Base-by-base conservation (phyloP, 345 rosid species). In the Hirschfeldia incana region DNA sequence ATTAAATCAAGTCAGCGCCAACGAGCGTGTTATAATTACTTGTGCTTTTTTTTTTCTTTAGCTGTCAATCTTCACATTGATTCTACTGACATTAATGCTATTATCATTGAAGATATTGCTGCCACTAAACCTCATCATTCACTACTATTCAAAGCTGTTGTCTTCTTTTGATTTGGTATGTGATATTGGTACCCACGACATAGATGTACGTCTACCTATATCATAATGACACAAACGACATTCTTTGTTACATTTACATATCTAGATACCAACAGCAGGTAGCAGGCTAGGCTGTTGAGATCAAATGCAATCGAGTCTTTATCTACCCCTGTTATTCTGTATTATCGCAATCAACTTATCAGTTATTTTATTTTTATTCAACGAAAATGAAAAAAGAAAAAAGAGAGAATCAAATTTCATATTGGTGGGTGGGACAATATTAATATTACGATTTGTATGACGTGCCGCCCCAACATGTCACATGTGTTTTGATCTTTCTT, bases 401-500 rank as follows among this genome's bases (percentile, higher is more conserved):
- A 59, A 60, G 62, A 69, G 8, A 32, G 61, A 59, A 67, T 67
- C 15, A 68, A 68, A 67, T 3, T 49, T 16, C 58, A 66, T 7
- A 39, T 11, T 28, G 44, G 73, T 30, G 69, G 69, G 15, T 46
- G 53, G 53, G 53, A 46, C 13, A 46, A 70, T 36, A 12, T 21
- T 44, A 12, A 32, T 10, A 29, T 21, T 36, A 12, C 26, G 37
- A 67, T 37, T 65, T 37, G 67, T 17, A 66, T 55, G 76, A 78
- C 62, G 8, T 65, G 60, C 72, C 60, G 71, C 5, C 8, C 72
- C 65, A 66, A 78, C 77, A 78, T 66, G 34, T 72, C 77, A 66
- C 81, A 78, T 72, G 77, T 66, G 70, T 51, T 64, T 63, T 34
- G 28, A 77, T 63, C 46, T 77, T 71, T 57, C 72, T 70, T 72